Percentiles rank a stretch among this genome's conserved stretches.
phyloP scores from a whole-genome alignment of 2,329 filamentous ascomycete species.

The Diplodia scrobiculata region DNA sequence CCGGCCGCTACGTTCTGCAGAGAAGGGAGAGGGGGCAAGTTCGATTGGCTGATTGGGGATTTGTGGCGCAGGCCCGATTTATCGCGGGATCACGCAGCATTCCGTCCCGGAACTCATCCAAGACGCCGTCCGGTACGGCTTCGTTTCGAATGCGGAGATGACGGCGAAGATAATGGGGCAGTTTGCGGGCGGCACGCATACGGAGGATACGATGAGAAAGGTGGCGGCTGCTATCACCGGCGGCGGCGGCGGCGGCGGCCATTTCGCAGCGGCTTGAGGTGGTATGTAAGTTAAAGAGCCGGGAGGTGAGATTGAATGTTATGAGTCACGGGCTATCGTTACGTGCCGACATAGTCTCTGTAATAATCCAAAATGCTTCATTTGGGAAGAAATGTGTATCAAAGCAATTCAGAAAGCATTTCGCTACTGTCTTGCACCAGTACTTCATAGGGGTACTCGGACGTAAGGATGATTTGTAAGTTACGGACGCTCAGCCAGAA shows the following conservation, averaged over 20 bases:
- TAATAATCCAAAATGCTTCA: too few relatives aligned
- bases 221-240: neutral
- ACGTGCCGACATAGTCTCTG: too few relatives aligned
- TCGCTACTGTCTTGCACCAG: too few relatives aligned
- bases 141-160: neutral
- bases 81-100: neutral
- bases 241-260: neutral
- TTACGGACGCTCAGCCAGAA: too few relatives aligned
- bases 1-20: neutral
- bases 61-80: neutral
- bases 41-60: neutral
- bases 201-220: conserved; percentile 3
- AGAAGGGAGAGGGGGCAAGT: neutral
- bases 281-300: neutral
- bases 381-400: too few relatives aligned
- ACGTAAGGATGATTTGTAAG: too few relatives aligned
- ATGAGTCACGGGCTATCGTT: too few relatives aligned
- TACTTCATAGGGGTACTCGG: too few relatives aligned
- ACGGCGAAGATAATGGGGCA: neutral
- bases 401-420: too few relatives aligned
- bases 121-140: neutral
- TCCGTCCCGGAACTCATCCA: neutral
- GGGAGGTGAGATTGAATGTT: too few relatives aligned
- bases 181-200: neutral
- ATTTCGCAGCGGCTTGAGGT: neutral